Percentiles rank a stretch among this genome's conserved stretches.
phyloP scores from a whole-genome alignment of 495 filamentous ascomycete genomes.

The Aspergillus diversus region DNA sequence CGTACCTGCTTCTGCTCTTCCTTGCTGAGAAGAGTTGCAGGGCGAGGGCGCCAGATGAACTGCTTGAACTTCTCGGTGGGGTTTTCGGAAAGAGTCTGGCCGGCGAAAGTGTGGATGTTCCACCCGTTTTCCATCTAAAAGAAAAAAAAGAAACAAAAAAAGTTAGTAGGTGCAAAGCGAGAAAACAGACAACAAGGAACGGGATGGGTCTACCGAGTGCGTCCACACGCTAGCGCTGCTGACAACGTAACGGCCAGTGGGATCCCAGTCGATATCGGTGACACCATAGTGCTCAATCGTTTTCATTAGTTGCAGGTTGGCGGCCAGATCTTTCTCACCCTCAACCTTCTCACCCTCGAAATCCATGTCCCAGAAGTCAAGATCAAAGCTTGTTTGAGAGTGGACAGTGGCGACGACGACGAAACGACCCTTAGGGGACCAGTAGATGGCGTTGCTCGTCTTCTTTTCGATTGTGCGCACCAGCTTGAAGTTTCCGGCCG shows the following conservation, averaged over 20 bases:
- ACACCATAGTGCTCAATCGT: constrained; percentile 95
- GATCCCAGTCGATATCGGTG: constrained; percentile 97
- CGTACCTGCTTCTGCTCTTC: constrained; percentile 97
- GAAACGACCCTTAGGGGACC: constrained; percentile 96
- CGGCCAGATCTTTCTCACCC: constrained; percentile 88
- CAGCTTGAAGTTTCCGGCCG: constrained; percentile 90
- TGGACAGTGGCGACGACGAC: constrained; percentile 90
- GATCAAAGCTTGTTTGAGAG: constrained; percentile 88
- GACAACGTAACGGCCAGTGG: constrained; percentile 90
- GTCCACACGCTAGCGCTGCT: constrained; percentile 94
- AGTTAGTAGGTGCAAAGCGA: constrained; percentile 38
- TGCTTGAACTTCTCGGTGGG: constrained; percentile 97
- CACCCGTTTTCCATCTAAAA: constrained; percentile 97
- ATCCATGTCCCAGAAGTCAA: constrained; percentile 97
- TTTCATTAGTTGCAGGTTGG: constrained; percentile 91
- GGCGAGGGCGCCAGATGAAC: constrained; percentile 90
- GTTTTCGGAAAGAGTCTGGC: constrained; percentile 86
- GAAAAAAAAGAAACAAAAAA: background rate
- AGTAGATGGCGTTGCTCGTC: constrained; percentile 99
- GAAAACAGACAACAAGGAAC: background rate
- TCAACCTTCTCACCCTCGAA: constrained; percentile 96
- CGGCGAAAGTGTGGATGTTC: constrained; percentile 96
- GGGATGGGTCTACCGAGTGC: constrained; percentile 70
- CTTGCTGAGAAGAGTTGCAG: constrained; percentile 82
- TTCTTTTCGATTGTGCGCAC: constrained; percentile 95